Evolutionary conservation across 371 early-diverging fungal species (phyloP).

Genomic region (Mucor piriformis): DNA sequence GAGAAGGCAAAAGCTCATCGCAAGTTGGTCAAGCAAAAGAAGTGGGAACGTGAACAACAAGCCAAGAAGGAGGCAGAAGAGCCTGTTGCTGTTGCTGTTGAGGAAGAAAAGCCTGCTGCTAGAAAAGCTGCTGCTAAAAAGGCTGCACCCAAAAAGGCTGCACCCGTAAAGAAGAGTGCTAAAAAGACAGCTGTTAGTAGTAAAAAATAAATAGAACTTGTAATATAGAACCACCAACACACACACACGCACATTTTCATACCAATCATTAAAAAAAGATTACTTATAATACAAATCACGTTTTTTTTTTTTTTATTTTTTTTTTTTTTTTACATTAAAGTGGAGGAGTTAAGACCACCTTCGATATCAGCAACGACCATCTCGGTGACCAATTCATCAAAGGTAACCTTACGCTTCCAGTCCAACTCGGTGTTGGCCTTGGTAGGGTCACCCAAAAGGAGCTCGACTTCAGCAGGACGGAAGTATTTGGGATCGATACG

Average conservation of each 20-base stretch:
- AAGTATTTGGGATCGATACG: constrained; percentile 79
- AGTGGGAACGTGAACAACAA: constrained; percentile 18
- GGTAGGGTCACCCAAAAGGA: constrained; percentile 78
- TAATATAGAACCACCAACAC: neutral
- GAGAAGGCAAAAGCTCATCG: constrained; percentile 22
- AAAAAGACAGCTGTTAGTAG: constrained; percentile 10
- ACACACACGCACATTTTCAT: neutral
- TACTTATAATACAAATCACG: neutral
- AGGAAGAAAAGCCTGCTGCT: neutral
- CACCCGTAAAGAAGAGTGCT: neutral
- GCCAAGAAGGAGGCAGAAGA: constrained; percentile 8
- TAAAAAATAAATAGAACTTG: constrained; percentile 8
- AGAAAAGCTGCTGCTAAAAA: constrained; percentile 2
- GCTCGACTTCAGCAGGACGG: constrained; percentile 87
- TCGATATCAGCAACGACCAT: constrained; percentile 75
- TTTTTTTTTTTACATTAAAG: constrained; percentile 22
- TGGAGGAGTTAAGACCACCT: constrained; percentile 46
- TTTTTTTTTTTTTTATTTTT: constrained; percentile 1
- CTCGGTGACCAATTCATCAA: constrained; percentile 71
- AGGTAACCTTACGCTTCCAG: constrained; percentile 75
- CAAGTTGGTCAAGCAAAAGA: constrained; percentile 18
- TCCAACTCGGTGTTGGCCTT: constrained; percentile 73
- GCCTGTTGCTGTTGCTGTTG: too few species aligned
- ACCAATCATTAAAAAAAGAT: neutral
- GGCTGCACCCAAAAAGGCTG: neutral